Evolutionary conservation across 202 grass and related monocot genomes (phyloP).

Genomic region (Carex sylvatica): DNA sequence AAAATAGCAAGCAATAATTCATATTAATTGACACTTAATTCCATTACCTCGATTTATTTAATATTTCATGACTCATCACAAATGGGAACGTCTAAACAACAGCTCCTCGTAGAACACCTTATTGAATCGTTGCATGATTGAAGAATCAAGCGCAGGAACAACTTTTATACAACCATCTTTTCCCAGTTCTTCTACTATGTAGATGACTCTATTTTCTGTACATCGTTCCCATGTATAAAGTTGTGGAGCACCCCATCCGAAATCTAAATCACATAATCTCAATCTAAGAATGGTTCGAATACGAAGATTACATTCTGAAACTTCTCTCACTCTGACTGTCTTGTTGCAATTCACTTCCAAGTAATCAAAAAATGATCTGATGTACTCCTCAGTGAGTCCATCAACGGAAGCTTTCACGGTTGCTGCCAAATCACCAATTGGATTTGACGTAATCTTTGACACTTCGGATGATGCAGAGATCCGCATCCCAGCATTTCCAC

Average conservation of each 20-base stretch:
- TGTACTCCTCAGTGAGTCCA: slow-evolving; percentile 19
- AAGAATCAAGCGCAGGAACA: too few relatives aligned
- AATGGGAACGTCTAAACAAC: too few relatives aligned
- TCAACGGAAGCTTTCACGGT: not conserved
- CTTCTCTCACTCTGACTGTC: not conserved
- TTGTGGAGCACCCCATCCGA: slow-evolving; percentile 27
- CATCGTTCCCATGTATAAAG: not conserved
- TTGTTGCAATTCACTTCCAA: not conserved
- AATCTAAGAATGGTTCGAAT: slow-evolving; percentile 9
- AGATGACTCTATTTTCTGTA: too few relatives aligned
- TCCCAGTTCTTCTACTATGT: too few relatives aligned
- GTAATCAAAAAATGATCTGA: slow-evolving; percentile 36
- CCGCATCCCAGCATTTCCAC: slow-evolving; percentile 25
- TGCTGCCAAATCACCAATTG: not conserved
- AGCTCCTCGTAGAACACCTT: too few relatives aligned
- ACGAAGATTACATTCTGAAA: not conserved
- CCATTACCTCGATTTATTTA: too few relatives aligned
- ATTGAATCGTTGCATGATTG: too few relatives aligned
- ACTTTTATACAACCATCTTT: too few relatives aligned
- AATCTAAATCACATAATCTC: slow-evolving; percentile 17
- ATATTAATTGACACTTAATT: too few relatives aligned
- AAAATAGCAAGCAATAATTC: too few relatives aligned
- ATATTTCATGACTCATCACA: too few relatives aligned
- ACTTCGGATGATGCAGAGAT: slow-evolving; percentile 2
- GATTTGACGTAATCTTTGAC: slow-evolving; percentile 6